A percentile compares a stretch with the other conserved stretches of the same genome.
Conservation (phyloP, 2,329 filamentous ascomycete species). For the Rhynchosporium graminicola region DNA sequence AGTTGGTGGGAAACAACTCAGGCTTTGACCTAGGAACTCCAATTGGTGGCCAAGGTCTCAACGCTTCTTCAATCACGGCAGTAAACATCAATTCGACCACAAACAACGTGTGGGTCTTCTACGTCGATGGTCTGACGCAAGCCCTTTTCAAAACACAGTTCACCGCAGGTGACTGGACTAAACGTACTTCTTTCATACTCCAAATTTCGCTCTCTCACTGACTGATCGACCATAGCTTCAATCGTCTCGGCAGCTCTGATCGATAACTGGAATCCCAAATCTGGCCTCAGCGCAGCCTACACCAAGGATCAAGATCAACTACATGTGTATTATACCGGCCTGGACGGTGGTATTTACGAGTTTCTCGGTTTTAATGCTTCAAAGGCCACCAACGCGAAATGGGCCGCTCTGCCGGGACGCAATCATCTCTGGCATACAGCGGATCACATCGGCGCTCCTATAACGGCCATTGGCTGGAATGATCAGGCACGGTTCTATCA, state of each 20-base stretch:
- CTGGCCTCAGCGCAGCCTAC: conserved; percentile 30
- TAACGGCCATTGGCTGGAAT: conserved; percentile 30
- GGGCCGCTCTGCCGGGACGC: conserved; percentile 19
- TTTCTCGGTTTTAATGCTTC: conserved; percentile 27
- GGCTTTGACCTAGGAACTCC: conserved; percentile 28
- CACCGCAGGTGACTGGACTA: conserved; percentile 26
- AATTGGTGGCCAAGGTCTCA: conserved; percentile 29
- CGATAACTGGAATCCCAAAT: conserved; percentile 26
- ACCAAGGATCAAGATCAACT: conserved; percentile 24
- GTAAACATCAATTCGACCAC: conserved; percentile 31
- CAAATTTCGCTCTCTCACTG: neutral
- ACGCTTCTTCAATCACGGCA: conserved; percentile 28
- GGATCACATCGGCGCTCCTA: conserved; percentile 30
- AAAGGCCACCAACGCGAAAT: conserved; percentile 18
- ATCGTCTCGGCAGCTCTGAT: conserved; percentile 21
- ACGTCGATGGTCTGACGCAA: conserved; percentile 25
- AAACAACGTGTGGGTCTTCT: conserved; percentile 33
- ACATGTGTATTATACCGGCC: conserved; percentile 33
- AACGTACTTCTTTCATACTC: conserved; percentile 22
- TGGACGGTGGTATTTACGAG: conserved; percentile 31
- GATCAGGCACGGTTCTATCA: conserved; percentile 30
- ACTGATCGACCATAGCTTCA: conserved; percentile 11
- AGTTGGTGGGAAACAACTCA: conserved; percentile 28
- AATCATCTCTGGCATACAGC: conserved; percentile 28
- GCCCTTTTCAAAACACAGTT: conserved; percentile 28